phyloP scores from a whole-genome alignment of 2,329 filamentous ascomycete genomes.

The Fusarium nelsonii region DNA sequence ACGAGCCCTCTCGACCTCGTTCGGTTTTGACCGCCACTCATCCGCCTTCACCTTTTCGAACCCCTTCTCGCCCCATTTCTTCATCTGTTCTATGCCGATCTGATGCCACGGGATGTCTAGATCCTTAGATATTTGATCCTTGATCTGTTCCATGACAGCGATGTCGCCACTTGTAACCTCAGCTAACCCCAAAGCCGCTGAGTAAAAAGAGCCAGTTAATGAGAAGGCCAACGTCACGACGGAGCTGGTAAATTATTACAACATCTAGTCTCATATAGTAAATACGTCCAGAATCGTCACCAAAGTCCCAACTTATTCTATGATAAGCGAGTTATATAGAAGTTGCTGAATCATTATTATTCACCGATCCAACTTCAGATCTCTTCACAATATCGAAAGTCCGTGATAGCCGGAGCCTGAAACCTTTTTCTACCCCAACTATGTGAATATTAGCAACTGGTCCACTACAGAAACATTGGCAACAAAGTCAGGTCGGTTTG shows the following conservation, averaged over 20 bases:
- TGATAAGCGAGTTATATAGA: background rate
- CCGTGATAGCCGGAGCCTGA: slow-evolving; percentile 1
- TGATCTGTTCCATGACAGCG: background rate
- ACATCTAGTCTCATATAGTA: no score
- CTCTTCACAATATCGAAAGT: slow-evolving; percentile 3
- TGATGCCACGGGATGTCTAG: slow-evolving; percentile 31
- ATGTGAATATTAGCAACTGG: background rate
- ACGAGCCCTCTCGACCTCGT: slow-evolving; percentile 24
- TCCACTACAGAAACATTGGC: background rate
- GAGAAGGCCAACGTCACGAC: no score
- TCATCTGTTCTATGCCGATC: slow-evolving; percentile 13
- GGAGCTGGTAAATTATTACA: no score
- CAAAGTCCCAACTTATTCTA: no score
- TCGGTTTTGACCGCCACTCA: slow-evolving; percentile 33
- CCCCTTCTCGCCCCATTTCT: slow-evolving; percentile 25
- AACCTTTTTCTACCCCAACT: slow-evolving; percentile 19
- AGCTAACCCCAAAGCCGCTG: no score
- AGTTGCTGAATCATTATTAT: no score
- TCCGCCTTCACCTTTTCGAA: slow-evolving; percentile 18
- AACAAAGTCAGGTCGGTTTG: fast-evolving
- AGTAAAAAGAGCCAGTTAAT: no score
- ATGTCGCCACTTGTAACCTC: no score
- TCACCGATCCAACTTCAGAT: background rate
- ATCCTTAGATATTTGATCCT: slow-evolving; percentile 40
- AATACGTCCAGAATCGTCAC: no score